Base-by-base conservation (phyloP, 2,329 filamentous ascomycete species). In the Fusarium liriodendri region DNA sequence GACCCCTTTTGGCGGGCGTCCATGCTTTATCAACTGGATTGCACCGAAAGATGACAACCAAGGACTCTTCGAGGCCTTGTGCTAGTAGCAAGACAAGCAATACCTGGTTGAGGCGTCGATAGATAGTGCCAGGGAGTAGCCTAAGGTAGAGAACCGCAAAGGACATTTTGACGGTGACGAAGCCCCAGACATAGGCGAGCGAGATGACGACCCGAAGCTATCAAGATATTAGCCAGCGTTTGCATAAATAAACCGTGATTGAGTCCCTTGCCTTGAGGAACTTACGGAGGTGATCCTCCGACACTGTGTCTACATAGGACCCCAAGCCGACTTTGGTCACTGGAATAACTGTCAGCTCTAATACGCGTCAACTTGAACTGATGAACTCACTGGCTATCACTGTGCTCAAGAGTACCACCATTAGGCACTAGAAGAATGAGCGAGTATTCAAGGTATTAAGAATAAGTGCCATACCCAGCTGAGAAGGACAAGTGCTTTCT, bases 161-260 rank as follows among this genome's bases (percentile, higher is more conserved):
- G 1, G 52, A 55, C 52, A 55, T 55, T 6, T 55, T 55, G 32
- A 55, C 29, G 32, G 52, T 55, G 2, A 55, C 52, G 22, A 55
- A 55, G n/a, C 52, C 52, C 52, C 52, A 55, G 7, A 55, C 3
- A 22, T 55, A 55, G 29, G 52, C 52, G 6, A 55, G 52, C n/a
- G 52, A 55, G n/a, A 55, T 55, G 52, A 55, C 52, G n/a, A 35
- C 7, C 16, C 52, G 29, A 7, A 55, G 29, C 52, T 55, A 35
- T 14, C 2, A 4, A 4, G 2, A 2, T 5, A n/a, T 55, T 22
- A 55, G 52, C 29, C 5, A 22, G 29, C 29, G 29, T 32, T 55
- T 5, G 13, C 2, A 18, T 7, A 22, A 16, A 8, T 4, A 16
- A 10, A 5, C 35, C 29, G 16, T 18, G 7, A 16, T 35, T 18